Evolutionary conservation across 441 rosid species (phyloP), one percentile per base, ranked within the genome.

Genomic region (Rhodomyrtus psidioides): DNA sequence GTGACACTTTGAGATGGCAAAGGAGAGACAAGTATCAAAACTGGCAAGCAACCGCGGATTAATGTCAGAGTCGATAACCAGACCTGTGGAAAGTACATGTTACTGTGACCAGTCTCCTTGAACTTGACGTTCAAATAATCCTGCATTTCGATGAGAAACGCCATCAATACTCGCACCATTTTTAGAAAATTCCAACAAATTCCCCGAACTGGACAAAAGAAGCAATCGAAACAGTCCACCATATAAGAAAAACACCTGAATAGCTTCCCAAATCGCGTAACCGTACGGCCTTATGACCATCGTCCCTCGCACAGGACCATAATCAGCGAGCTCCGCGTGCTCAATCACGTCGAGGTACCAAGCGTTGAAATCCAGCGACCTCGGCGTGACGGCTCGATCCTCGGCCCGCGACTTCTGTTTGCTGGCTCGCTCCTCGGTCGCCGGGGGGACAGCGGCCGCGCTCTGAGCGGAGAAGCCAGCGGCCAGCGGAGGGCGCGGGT

Each of bases 281-380:
- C 97, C 98, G 56, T 97, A 97, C 2, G 99, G 98, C 16, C 98
- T 94, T 89, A 97, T 97, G 46, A 96, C 98, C 99, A 97, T 96
- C 24, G 98, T 96, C 14, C 99, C 99, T 58, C 98, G 96, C 86
- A 97, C 99, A 1, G 98, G 99, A 65, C 99, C 98, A 57, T 97
- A 95, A 90, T 97, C 99, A 5, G 98, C 98, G 57, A 97, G 94
- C 87, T 97, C 99, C 12, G 99, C 98, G 62, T 91, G 94, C 39
- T 96, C 97, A 75, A 96, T 93, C 86, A 96, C 93, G 89, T 96
- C 98, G 9, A 96, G 92, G 84, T 95, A 97, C 99, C 98, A 97
- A 30, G 97, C 98, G 89, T 92, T 97, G 92, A 96, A 96, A 90
- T 97, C 98, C 91, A 93, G 92, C 19, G 99, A 97, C 57, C 95